Base-by-base conservation (phyloP, 2,329 filamentous ascomycete genomes). In the Aureobasidium sp. region DNA sequence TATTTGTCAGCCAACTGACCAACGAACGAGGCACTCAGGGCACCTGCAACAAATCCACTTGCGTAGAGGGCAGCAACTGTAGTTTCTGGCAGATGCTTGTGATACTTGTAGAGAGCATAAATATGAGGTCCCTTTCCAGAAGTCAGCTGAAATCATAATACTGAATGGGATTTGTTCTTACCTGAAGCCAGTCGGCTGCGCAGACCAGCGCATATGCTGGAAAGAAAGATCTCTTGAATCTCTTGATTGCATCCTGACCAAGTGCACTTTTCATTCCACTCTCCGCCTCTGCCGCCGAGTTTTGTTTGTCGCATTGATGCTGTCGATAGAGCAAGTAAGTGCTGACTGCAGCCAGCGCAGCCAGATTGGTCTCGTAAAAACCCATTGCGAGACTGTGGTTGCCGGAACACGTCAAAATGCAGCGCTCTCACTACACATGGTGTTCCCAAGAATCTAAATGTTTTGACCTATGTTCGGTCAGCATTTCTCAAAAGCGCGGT, bases 81-180 rank as follows among this genome's bases (percentile, higher is more conserved):
- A 50, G 74, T 71, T 64, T 81, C 79, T 5, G 75, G 68, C 1
- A 81, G 72, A 5, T 72, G 67, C 62, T 80, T 79, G 53, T 80
- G 76, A 66, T 81, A 77, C 69, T 78, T 80, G 72, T 81, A 82
- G 10, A 81, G 76, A 4, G 78, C 78, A 65, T 82, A 82, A 44
- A 81, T 77, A 58, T 80, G 78, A 5, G 79, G 78, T 1, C 77
- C 74, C 77, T 59, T n/a, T 3, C 13, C 13, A n/a, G 7, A 29
- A 5, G 48, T 52, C 50, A 63, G 36, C 15, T 13, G 8, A 49
- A 11, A 29, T 52, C 3, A 2, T 29, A 36, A 32, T 29, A 27
- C 27, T n/a, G 11, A 55, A 65, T 67, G 72, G 76, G 68, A 27
- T 2, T 3, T 6, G 15, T 15, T 25, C n/a, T 49, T 29, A 49